These are phyloP conservation scores for Pterulicium gracile DNA, from an alignment of 1,284 basidiomycete genomes.

Conservation along the genomic window DNA sequence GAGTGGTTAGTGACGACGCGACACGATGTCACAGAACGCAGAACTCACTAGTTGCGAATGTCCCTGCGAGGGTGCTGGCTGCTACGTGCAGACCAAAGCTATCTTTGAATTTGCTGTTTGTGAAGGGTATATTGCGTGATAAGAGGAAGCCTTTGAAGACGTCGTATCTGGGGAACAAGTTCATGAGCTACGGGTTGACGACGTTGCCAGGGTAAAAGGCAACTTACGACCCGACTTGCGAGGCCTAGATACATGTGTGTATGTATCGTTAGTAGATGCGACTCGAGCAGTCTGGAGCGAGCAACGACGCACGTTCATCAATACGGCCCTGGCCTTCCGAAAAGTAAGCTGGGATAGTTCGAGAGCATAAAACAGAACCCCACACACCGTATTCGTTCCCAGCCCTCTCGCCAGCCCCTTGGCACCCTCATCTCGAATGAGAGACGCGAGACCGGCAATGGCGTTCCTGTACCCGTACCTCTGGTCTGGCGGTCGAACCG, in stretches of 20 bases:
- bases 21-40: constrained; percentile 1
- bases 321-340: constrained; percentile 66
- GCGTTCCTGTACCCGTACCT: constrained; percentile 74
- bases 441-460: constrained; percentile 51
- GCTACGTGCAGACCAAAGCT: constrained; percentile 53
- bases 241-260: constrained; percentile 33
- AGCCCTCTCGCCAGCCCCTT: constrained; percentile 66
- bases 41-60: constrained; percentile 74
- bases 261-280: too few species aligned
- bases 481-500: constrained; percentile 58
- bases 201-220: constrained; percentile 5
- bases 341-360: too few species aligned
- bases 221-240: constrained; percentile 83
- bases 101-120: constrained; percentile 65
- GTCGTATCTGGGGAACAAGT: constrained; percentile 56
- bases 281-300: constrained; percentile 7
- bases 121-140: constrained; percentile 36
- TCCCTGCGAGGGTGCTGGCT: constrained; percentile 63
- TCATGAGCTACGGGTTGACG: constrained; percentile 4
- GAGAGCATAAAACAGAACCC: constrained; percentile 11
- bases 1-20: neutral
- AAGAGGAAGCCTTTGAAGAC: constrained; percentile 71
- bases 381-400: constrained; percentile 69
- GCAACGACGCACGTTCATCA: constrained; percentile 72
- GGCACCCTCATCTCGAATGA: constrained; percentile 64